Evolutionary conservation across 2,329 filamentous ascomycete genomes (phyloP).

Genomic region (Ceratocystis ficicola): DNA sequence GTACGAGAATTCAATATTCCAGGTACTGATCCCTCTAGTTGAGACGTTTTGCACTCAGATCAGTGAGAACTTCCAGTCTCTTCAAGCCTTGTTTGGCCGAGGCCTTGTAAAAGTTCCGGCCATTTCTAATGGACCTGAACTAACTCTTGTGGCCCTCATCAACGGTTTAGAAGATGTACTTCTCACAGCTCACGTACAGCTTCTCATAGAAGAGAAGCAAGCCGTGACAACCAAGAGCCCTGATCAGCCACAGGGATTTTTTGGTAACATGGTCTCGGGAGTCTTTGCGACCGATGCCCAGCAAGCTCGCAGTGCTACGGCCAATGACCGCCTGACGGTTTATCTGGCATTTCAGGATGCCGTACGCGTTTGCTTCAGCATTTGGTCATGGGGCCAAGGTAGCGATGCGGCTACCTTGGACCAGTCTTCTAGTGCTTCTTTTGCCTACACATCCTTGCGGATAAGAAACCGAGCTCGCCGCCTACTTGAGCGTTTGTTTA

Average conservation of each 20-base stretch:
- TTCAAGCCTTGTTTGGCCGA: constrained; percentile 50
- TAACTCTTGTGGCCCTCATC: constrained; percentile 71
- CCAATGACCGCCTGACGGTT: constrained; percentile 86
- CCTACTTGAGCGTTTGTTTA: constrained; percentile 83
- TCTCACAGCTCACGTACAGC: constrained; percentile 70
- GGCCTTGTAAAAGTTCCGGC: constrained; percentile 26
- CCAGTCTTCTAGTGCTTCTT: constrained; percentile 60
- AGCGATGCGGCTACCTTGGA: constrained; percentile 50
- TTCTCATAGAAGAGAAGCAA: constrained; percentile 63
- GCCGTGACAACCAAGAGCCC: constrained; percentile 60
- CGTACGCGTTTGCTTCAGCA: constrained; percentile 78
- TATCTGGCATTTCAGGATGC: constrained; percentile 94
- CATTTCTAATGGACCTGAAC: constrained; percentile 41
- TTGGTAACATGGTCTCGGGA: constrained; percentile 86
- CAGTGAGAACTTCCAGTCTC: constrained; percentile 54
- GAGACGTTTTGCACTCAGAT: constrained; percentile 80
- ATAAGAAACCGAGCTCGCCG: constrained; percentile 82
- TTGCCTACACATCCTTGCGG: constrained; percentile 77
- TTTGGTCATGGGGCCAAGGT: constrained; percentile 84
- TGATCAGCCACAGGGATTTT: constrained; percentile 75
- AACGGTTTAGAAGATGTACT: constrained; percentile 86
- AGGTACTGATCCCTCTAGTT: constrained; percentile 79
- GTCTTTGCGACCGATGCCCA: constrained; percentile 70
- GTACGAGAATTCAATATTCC: constrained; percentile 74
- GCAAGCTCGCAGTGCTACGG: constrained; percentile 69